Base-by-base conservation (phyloP, 176 grass and related monocot genomes). In the Eremochloa ophiuroides region DNA sequence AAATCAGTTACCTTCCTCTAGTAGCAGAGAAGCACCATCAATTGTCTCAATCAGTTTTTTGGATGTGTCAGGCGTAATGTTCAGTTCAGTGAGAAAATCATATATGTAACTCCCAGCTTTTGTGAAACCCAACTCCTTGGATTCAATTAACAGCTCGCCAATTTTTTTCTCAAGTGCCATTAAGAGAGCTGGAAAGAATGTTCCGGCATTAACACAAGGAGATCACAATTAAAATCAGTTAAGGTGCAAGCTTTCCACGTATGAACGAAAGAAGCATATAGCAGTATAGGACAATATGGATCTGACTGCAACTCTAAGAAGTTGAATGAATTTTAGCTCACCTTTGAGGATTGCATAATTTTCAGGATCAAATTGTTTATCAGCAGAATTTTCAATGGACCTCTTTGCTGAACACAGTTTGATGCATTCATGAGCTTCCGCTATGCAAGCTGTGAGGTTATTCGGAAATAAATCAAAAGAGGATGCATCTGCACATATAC, bases 271-370 rank as follows among this genome's bases (percentile, higher is more conserved):
- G 22, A 66, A 48, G 15, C 30, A 33, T 37, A 67, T 37, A 66
- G 6, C 0, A 30, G 20, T 37, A 18, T 34, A 23, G 28, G 26
- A 58, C n/a, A 51, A 80, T 27, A 73, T 28, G 34, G 26, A 76
- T 56, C 11, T 42, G 18, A 33, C 11, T 72, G 62, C 30, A 7
- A 40, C 26, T 61, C 12, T 40, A n/a, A 80, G 33, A 55, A 50
- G 20, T 6, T 69, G 50, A 59, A 69, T 41, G 68, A 76, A 66
- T 29, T 44, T 64, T 27, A 5, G 27, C 65, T 73, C 69, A 91
- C 95, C 95, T 95, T 87, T 93, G 27, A 98, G 95, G 68, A 98
- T 98, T 86, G 92, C 92, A 98, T 91, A 98, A 79, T 93, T 95
- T 78, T 98, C 95, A 70, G 95, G 95, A 60, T 98, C 90, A 86